Base-by-base conservation (phyloP, 2,329 filamentous ascomycete genomes). In the Periconia sp. region DNA sequence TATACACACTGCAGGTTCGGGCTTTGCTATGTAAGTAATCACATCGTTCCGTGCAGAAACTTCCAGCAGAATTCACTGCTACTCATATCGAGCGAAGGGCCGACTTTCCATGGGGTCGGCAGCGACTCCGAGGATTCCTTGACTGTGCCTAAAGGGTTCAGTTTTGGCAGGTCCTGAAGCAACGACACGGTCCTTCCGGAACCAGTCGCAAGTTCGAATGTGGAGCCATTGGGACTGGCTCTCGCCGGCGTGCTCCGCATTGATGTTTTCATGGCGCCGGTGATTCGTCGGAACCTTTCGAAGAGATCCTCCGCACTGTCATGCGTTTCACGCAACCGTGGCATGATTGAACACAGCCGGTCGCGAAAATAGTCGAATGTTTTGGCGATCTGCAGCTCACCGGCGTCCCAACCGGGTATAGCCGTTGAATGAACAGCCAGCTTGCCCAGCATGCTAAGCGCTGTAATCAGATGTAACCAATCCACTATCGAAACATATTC, bases 301-400 rank as follows among this genome's bases (percentile, higher is more conserved):
- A 72, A 73, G 1, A 68, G 54, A 50, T 71, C 64, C 47, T 73
- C 69, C 19, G 45, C 56, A 18, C 47, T 60, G 3, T 67, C 61
- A 7, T 62, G 57, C 20, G 54, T 43, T 46, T 69, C 64, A 42
- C 59, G 64, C 9, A 59, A 55, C 3, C 58, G 67, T 20, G 70
- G 70, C 63, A 72, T 69, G 20, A 67, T 62, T 17, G 65, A 62
- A 10, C 59, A 65, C 20, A 73, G 57, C 31, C 69, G 64, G 41
- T 70, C 65, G 18, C 68, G 67, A 31, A 66, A 71, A 47, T 70
- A 64, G 5, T 70, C 69, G 35, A 73, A 72, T 11, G 62, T 69
- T 41, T 62, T 64, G 7, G 62, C 49, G 8, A 72, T 60, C 47
- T 73, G 70, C 11, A 73, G 55, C 43, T 73, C 70, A 15, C 47